phyloP scores from a whole-genome alignment of 2,329 filamentous ascomycete genomes.

The Fusarium phyllophilum region DNA sequence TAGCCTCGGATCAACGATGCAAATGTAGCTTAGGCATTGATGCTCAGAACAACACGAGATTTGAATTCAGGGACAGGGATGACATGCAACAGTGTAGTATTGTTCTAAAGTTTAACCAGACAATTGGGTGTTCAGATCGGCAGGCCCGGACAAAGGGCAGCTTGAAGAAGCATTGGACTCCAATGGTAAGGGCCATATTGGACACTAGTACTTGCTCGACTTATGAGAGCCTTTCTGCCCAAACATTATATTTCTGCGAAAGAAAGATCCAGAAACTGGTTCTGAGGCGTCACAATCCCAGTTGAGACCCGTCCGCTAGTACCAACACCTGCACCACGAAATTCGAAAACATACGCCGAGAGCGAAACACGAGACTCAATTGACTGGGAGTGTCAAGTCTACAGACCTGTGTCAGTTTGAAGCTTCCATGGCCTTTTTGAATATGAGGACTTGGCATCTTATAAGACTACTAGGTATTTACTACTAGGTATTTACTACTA shows the following conservation, averaged over 20 bases:
- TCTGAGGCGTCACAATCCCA: background rate
- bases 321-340: background rate
- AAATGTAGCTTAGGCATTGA: slow-evolving; percentile 3
- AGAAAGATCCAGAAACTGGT: background rate
- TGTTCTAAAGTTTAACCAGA: background rate
- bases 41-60: slow-evolving; percentile 10
- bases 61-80: background rate
- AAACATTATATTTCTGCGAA: no score
- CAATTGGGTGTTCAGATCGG: background rate
- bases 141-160: background rate
- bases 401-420: no score
- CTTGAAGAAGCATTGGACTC: background rate
- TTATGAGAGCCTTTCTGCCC: slow-evolving; percentile 2
- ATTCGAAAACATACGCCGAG: background rate
- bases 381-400: no score
- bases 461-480: no score
- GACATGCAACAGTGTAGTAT: background rate
- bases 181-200: fast-evolving
- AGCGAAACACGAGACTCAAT: no score
- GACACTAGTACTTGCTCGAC: background rate
- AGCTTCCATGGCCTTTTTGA: no score
- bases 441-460: no score
- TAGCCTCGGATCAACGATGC: slow-evolving; percentile 4
- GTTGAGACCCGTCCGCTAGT: background rate
- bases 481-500: no score